Evolutionary conservation across 371 early-diverging fungal genomes (phyloP), one percentile per base, ranked within the genome.

Genomic region (Haplosporangium sp.): DNA sequence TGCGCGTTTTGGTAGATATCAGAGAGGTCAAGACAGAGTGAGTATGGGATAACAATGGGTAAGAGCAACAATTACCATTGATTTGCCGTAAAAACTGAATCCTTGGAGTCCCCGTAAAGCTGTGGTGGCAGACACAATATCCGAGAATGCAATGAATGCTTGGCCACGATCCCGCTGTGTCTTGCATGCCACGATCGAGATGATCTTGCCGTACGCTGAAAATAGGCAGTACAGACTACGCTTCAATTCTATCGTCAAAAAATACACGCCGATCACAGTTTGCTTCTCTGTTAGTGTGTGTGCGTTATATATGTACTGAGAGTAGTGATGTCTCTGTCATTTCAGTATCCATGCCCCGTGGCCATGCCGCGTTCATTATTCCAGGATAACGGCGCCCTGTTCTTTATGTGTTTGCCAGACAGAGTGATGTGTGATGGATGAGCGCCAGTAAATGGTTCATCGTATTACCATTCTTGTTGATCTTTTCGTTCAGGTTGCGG

Each of bases 91-190:
- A 74, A 96, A 91, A 1, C 79, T 86, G 73, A 92, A 93, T 52
- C 93, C 94, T 67, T 93, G 91, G 48, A 95, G 80, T 41, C 88
- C 86, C 71, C 94, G 83, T 71, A 93, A 69, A 29, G 95, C 95
- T 12, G 89, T 82, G 12, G 93, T 86, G 9, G 92, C 89, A 21
- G 90, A 85, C 6, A 94, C 83, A 23, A 95, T 87, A 67, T 96
- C 92, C 42, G 84, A 82, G 74, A 94, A 97, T 18, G 92, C 95
- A 45, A 98, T 83, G 77, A 95, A 97, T 1, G 98, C 98, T 83
- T 98, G 98, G 41, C 97, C 97, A 20, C 97, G 92, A 88, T 91
- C 91, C 62, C 88, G 89, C 45, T 77, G 71, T 5, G 91, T 91
- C 80, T 93, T 93, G 65, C 86, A 82, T 18, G 95, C 92, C 11